These are phyloP conservation scores for Apophysomyces trapeziformis DNA, from an alignment of 371 early-diverging fungal genomes.

Conservation along the genomic window DNA sequence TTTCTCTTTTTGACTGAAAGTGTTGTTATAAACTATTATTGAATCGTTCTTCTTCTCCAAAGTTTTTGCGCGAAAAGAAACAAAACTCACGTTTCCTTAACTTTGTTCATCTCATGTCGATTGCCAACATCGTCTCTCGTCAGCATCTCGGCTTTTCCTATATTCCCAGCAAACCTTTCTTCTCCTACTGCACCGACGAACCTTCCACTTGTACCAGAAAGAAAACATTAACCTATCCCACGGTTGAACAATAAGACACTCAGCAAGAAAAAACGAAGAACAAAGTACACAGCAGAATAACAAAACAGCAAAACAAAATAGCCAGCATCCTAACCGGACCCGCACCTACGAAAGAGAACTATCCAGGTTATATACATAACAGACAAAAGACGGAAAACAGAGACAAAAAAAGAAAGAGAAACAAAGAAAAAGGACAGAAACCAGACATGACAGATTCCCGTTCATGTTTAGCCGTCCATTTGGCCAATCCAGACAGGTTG, in stretches of 20 bases:
- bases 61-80: neutral
- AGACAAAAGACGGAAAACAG: no score
- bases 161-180: conserved; percentile 26
- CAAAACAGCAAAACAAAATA: no score
- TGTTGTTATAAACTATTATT: neutral
- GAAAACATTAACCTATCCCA: conserved; percentile 17
- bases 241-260: neutral
- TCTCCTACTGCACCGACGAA: conserved; percentile 38
- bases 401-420: neutral
- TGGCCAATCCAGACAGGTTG: neutral
- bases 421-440: neutral
- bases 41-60: neutral
- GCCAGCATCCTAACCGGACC: neutral
- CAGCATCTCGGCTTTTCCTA: conserved; percentile 24
- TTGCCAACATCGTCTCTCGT: conserved; percentile 23
- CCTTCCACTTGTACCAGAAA: conserved; percentile 40
- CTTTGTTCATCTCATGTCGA: conserved; percentile 21
- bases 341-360: neutral
- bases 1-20: neutral
- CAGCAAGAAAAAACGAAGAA: neutral
- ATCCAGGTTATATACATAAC: no score
- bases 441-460: conserved; percentile 1
- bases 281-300: neutral
- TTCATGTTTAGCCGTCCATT: neutral
- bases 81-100: neutral